A percentile compares a stretch with the other conserved stretches of the same genome.
Conservation (phyloP, 2,329 filamentous ascomycete genomes). For the Pseudopithomyces chartarum region DNA sequence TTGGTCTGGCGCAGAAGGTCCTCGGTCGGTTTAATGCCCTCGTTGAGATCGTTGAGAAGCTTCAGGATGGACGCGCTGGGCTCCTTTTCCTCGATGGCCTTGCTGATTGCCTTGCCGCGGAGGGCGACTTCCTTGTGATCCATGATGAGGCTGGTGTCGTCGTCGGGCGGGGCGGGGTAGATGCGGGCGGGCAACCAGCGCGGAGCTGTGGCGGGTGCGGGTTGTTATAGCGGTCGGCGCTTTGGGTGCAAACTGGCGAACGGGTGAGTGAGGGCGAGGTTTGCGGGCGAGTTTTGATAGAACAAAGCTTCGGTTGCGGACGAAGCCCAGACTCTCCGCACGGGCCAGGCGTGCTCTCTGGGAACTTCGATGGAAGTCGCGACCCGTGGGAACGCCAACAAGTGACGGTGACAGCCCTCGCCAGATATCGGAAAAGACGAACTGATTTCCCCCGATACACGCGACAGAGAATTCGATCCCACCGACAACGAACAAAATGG, state of each 20-base stretch:
- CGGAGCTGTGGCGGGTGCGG: neutral
- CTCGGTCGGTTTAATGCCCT: constrained; percentile 81
- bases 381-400: neutral
- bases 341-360: neutral
- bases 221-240: constrained; percentile 6
- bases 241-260: constrained; percentile 3
- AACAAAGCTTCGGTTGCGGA: neutral
- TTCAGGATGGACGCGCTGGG: constrained; percentile 72
- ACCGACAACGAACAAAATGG: constrained; percentile 43
- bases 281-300: constrained; percentile 14
- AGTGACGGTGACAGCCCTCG: neutral
- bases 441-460: neutral
- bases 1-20: constrained; percentile 89
- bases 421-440: neutral
- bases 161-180: neutral
- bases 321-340: neutral
- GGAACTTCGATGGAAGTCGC: constrained; percentile 1
- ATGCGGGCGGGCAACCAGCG: constrained; percentile 2
- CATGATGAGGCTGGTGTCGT: constrained; percentile 55
- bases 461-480: neutral
- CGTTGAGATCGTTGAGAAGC: constrained; percentile 78
- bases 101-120: constrained; percentile 78
- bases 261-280: neutral
- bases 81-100: constrained; percentile 77
- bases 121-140: constrained; percentile 81